Evolutionary conservation across 1,284 basidiomycete species (phyloP), one percentile per base, ranked within the genome.

Genomic region (Trichosporon ovoides): DNA sequence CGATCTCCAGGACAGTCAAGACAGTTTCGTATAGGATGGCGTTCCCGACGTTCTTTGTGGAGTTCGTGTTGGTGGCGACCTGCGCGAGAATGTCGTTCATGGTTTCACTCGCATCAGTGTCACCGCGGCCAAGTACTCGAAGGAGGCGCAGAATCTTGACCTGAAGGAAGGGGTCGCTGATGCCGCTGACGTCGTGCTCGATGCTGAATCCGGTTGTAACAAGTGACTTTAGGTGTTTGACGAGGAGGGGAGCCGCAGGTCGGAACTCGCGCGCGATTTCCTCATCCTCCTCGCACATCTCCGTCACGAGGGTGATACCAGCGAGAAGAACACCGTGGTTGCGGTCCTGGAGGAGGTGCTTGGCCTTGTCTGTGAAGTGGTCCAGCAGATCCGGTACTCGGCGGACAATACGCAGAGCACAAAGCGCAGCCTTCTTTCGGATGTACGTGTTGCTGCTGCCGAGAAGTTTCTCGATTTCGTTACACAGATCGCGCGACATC

Each of bases 361-460:
- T 96, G 48, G 91, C 86, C 77, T 93, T 93, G 53, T 83, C 73
- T 50, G 87, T 84, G 76, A 98, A 98, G 77, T 98, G 93, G 77
- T 97, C 93, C 49, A 90, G 83, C 22, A 98, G 85, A 67, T 99
- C 96, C 2, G 96, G 96, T 4, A 98, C 95, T 78, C 95, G 93
- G 75, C 93, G 91, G 52, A 98, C 87, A 58, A 98, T 90, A 38
- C 96, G 84, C 56, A 98, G 82, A n/a, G 95, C 96, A 77, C 96
- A 98, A 14, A 98, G 83, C 5, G 95, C 89, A 46, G 96, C 95
- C 91, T 96, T 99, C 78, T 98, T 98, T 57, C 96, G 89, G 65
- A 98, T 97, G 78, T 99, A 99, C 7, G 95, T 92, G 77, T 98
- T 99, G 71, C 90, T 95, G 51, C 92, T 96, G 11, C 95, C 95